Conservation (phyloP, 148 eudicot genomes). For the Suaeda aralocaspica region DNA sequence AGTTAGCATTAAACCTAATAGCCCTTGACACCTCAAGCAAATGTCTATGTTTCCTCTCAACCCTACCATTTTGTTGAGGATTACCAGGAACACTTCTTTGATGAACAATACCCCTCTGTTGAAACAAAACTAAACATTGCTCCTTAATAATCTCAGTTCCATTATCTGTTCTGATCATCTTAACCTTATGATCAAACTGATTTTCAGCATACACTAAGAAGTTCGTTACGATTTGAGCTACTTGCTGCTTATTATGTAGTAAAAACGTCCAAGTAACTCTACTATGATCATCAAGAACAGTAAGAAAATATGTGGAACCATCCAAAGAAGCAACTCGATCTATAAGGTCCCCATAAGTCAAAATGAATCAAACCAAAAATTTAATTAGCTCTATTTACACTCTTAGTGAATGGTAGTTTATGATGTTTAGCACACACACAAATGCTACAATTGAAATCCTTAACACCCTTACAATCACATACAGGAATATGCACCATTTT, state of each 20-base stretch:
- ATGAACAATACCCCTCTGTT: neutral
- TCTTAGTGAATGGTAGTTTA: neutral
- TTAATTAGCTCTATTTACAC: neutral
- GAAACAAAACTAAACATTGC: neutral
- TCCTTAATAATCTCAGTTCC: neutral
- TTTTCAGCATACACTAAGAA: no score
- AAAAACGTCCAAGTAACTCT: no score
- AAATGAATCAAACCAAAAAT: neutral
- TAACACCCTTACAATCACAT: neutral
- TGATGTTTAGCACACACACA: neutral
- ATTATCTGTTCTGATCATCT: no score
- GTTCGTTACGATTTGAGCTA: no score
- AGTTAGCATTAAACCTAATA: neutral
- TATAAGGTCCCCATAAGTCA: neutral
- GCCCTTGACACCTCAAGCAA: neutral
- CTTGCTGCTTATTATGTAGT: no score
- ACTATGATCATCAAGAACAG: no score
- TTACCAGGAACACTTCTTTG: no score
- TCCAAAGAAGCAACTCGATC: no score
- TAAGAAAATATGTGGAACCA: no score
- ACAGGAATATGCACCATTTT: neutral
- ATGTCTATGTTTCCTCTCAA: neutral
- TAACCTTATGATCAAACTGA: no score
- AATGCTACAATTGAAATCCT: neutral
- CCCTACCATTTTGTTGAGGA: conserved; percentile 6